These are phyloP conservation scores for Fragaria nilgerrensis DNA, from an alignment of 306 rosid genomes.

Conservation along the genomic window DNA sequence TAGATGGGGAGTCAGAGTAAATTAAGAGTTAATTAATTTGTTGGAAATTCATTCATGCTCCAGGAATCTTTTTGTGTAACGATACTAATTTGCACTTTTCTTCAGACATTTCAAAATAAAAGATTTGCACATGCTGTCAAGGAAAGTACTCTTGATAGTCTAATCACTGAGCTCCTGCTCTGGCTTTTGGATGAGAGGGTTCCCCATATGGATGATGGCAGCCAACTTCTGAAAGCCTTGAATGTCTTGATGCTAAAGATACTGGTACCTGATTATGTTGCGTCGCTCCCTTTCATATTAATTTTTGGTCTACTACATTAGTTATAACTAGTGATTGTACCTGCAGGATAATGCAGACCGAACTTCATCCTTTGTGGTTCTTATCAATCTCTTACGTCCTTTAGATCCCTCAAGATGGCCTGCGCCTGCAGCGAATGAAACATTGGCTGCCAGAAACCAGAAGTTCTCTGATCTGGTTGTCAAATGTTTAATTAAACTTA, in stretches of 20 bases:
- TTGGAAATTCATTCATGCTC: neutral
- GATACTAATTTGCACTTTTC: conserved; percentile 9
- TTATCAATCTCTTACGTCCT: conserved; percentile 86
- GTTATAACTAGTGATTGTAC: conserved; percentile 20
- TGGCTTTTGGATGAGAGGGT: conserved; percentile 99
- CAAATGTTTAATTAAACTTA: conserved; percentile 97
- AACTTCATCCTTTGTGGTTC: conserved; percentile 91
- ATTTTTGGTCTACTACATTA: neutral
- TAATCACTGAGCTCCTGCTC: conserved; percentile 90
- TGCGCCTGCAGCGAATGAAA: conserved; percentile 78
- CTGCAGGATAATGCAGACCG: conserved; percentile 98
- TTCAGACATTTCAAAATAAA: conserved; percentile 94
- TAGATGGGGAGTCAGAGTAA: neutral
- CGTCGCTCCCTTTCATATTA: neutral
- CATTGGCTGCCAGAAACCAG: conserved; percentile 84
- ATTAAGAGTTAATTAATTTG: neutral
- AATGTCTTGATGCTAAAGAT: conserved; percentile 98
- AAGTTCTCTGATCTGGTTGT: conserved; percentile 96
- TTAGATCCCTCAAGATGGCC: conserved; percentile 98
- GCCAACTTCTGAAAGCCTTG: conserved; percentile 94
- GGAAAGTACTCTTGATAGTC: conserved; percentile 91
- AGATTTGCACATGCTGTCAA: conserved; percentile 88
- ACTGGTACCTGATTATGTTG: conserved; percentile 52
- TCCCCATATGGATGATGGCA: conserved; percentile 98
- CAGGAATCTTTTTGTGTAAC: neutral